Evolutionary conservation across 306 rosid genomes (phyloP), one percentile per base, ranked within the genome.

Genomic region (barrel medic (Medicago truncatula)): DNA sequence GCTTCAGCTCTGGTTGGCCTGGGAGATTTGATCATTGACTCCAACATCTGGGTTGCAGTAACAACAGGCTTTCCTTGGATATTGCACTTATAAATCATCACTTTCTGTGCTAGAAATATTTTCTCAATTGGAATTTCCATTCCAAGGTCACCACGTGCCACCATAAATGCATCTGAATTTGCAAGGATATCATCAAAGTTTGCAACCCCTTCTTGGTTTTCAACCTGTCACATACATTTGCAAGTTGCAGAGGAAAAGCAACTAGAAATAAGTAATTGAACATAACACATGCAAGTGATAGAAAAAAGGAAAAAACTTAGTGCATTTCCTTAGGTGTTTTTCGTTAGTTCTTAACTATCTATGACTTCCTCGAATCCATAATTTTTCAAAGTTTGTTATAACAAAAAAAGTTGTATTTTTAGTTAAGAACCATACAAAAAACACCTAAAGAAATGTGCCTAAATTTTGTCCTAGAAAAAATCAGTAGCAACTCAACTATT

Each of bases 81-180:
- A 76, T 95, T 95, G 91, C 99, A 95, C 89, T 95, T 95, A 68
- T 95, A 95, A 75, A 95, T 90, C 99, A 95, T 95, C 83, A 95
- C 99, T 79, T 95, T 95, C 90, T 95, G 99, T 0, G 99, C 99
- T 8, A 95, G 92, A 76, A 95, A 95, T 69, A 95, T 95, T 89
- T 95, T 95, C 85, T 95, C 99, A 41, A 95, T 95, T 6, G 99
- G 99, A 73, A 95, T 95, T 85, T 95, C 99, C 99, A 95, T 95
- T 71, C 99, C 99, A 46, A 95, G 96, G 86, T 95, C 98, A 73
- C 98, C 98, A 18, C 98, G 84, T 43, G 98, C 98, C 28, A 95
- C 98, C 98, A 95, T 95, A 71, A 95, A 92, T 74, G 98, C 98
- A 89, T 95, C 98, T 14, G 98, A 76, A 52, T 95, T 89, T 49